Percentiles rank a stretch among this genome's conserved stretches.
Conservation (phyloP, 371 early-diverging fungal species). For the Rhizopus stolonifer region DNA sequence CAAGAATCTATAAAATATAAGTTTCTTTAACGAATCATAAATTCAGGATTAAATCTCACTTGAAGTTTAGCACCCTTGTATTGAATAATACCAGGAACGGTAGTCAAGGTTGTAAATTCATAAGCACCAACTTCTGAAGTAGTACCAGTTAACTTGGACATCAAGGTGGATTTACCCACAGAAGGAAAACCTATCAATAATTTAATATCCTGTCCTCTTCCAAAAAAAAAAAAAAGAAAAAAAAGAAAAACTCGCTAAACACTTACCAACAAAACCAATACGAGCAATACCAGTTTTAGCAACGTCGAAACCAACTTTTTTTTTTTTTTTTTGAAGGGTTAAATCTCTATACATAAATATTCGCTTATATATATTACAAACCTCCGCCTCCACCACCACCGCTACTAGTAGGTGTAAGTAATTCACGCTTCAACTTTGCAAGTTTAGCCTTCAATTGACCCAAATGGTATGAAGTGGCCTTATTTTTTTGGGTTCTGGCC, state of each 20-base stretch:
- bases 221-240: no score
- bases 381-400: constrained; percentile 83
- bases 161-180: constrained; percentile 96
- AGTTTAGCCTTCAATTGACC: constrained; percentile 99
- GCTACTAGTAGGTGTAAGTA: constrained; percentile 82
- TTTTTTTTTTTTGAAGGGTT: no score
- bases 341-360: no score
- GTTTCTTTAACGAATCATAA: no score
- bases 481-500: constrained; percentile 76
- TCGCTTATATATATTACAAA: constrained; percentile 26
- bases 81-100: constrained; percentile 94
- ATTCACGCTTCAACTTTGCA: constrained; percentile 94
- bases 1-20: constrained; percentile 58
- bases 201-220: neutral
- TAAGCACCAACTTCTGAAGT: constrained; percentile 96
- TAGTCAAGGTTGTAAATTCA: constrained; percentile 99
- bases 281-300: constrained; percentile 97
- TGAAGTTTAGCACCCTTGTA: constrained; percentile 98
- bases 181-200: constrained; percentile 90
- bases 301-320: constrained; percentile 93
- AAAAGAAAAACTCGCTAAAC: no score
- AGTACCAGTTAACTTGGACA: constrained; percentile 98
- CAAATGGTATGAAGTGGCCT: constrained; percentile 97
- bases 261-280: constrained; percentile 84
- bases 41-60: no score